Evolutionary conservation across 176 grass and related monocot species (phyloP).

Genomic region (Juncus effusus): DNA sequence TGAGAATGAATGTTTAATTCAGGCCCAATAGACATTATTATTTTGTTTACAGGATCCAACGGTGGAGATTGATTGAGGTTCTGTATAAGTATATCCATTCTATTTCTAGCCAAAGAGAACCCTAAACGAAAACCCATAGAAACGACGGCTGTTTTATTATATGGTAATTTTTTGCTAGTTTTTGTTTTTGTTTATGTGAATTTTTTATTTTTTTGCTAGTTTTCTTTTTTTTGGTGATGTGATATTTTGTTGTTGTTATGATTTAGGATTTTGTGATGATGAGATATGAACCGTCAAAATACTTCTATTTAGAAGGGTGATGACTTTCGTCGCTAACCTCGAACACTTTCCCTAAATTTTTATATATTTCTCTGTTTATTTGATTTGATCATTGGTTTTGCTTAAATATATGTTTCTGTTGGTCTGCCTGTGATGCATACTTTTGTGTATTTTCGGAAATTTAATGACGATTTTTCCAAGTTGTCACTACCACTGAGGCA

Average conservation of each 20-base stretch:
- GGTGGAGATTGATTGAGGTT: too few species aligned
- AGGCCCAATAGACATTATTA: not conserved
- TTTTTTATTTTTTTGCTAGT: not conserved
- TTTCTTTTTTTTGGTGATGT: not conserved
- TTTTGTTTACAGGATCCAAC: too few species aligned
- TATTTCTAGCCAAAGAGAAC: too few species aligned
- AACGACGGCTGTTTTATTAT: too few species aligned
- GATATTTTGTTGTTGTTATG: not conserved
- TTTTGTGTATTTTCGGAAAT: slow-evolving; percentile 33
- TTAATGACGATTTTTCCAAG: slow-evolving; percentile 29
- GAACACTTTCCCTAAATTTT: not conserved
- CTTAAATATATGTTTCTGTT: not conserved
- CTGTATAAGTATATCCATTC: too few species aligned
- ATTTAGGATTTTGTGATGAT: not conserved
- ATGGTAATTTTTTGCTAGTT: not conserved
- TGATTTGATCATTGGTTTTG: not conserved
- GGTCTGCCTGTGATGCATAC: slow-evolving; percentile 30
- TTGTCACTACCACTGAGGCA: slow-evolving; percentile 52
- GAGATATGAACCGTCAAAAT: not conserved
- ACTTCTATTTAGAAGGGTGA: not conserved
- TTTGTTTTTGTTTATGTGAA: not conserved
- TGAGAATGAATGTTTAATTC: not conserved
- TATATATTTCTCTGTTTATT: not conserved
- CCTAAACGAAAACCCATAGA: too few species aligned
- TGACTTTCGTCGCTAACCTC: not conserved